Base-by-base conservation (phyloP, 2,329 filamentous ascomycete species). In the Chrysoporthe puriensis region DNA sequence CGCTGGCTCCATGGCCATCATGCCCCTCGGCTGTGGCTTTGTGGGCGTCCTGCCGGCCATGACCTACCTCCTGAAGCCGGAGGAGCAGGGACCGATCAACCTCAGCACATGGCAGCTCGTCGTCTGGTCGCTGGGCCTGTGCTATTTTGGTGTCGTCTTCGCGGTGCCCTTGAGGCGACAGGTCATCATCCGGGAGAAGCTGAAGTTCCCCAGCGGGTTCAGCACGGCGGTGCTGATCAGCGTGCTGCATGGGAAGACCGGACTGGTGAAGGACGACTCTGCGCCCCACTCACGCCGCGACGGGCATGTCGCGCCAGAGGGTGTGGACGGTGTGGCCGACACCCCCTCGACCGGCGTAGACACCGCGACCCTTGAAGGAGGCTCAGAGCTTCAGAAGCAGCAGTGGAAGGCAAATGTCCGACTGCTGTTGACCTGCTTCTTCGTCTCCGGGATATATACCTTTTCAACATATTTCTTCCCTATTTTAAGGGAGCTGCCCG, bases 91-190 rank as follows among this genome's bases (percentile, higher is more conserved):
- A 0, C 93, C 93, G 0, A 79, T 97, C 21, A 82, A 86, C 64
- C 80, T 97, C 57, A 88, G 88, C 46, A 84, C 92, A 48, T 88
- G 89, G 82, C 93, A 94, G 77, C 81, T 97, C 71, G 89, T 97
- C 7, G 78, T 97, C 8, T 99, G 96, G 96, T 92, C 93, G 36
- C 78, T 99, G 64, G 96, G 96, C 0, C 87, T 99, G 18, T 97
- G 94, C 76, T 95, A 98, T 75, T 99, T 99, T 76, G 96, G 96
- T 0, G 96, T 98, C 1, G 90, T 98, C 1, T 98, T 99, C 81
- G 96, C 94, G 0, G 95, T 99, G 16, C 96, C 96, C 0, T 76
- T 98, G 84, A 85, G 96, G 59, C 91, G 89, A 66, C 93, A 99
- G 80, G 94, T 98, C 65, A 96, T 99, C 69, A 93, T 99, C 66